Evolutionary conservation across 2,329 filamentous ascomycete genomes (phyloP).

Genomic region (Amauroascus verrucosus): DNA sequence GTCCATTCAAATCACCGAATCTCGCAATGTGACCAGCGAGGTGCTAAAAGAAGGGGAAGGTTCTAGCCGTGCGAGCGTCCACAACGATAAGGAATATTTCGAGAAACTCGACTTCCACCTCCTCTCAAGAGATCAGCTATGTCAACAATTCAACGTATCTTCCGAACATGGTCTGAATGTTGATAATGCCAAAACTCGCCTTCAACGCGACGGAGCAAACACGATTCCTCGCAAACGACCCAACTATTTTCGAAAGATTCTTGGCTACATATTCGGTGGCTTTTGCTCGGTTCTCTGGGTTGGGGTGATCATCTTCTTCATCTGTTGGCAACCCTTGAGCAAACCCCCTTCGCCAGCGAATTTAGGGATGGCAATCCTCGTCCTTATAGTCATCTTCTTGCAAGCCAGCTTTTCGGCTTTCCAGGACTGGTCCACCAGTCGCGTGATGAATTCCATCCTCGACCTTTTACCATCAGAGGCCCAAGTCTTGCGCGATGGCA

Average conservation of each 20-base stretch:
- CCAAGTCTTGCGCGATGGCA: constrained; percentile 54
- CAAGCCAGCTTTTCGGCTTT: constrained; percentile 60
- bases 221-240: constrained; percentile 56
- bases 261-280: constrained; percentile 66
- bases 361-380: constrained; percentile 60
- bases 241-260: constrained; percentile 47
- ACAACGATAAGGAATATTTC: constrained; percentile 41
- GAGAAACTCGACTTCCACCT: constrained; percentile 59
- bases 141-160: constrained; percentile 51
- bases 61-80: constrained; percentile 21
- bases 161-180: constrained; percentile 49
- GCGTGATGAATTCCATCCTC: constrained; percentile 70
- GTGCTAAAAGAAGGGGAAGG: constrained; percentile 14
- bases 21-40: constrained; percentile 26
- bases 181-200: constrained; percentile 46
- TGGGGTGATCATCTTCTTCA: constrained; percentile 61
- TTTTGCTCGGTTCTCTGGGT: constrained; percentile 65
- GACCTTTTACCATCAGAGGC: constrained; percentile 65
- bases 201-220: constrained; percentile 57
- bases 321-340: constrained; percentile 67
- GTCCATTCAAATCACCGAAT: constrained; percentile 32
- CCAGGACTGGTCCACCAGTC: constrained; percentile 65
- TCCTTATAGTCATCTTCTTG: constrained; percentile 60
- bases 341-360: constrained; percentile 60
- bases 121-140: constrained; percentile 48